phyloP scores from a whole-genome alignment of 2,329 filamentous ascomycete species.

The Didymella keratinophila region DNA sequence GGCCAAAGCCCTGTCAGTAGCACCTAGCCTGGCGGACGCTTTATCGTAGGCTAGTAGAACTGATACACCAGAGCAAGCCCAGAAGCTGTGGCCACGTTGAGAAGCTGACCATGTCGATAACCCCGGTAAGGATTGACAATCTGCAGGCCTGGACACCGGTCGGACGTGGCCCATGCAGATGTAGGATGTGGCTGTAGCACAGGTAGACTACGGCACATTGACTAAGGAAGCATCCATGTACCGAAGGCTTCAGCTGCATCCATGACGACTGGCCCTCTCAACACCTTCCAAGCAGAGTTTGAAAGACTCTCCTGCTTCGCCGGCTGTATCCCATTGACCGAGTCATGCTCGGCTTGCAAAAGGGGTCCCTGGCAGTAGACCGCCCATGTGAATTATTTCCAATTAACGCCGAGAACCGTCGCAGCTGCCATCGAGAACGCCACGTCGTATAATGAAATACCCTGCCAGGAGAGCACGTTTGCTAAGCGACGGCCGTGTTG shows the following conservation, averaged over 20 bases:
- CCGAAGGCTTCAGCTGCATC: conserved; percentile 5
- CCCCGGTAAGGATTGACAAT: conserved; percentile 9
- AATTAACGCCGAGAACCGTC: not conserved
- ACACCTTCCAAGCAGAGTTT: not conserved
- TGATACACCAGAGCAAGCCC: conserved; percentile 15
- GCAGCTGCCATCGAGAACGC: conserved; percentile 8
- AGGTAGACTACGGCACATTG: conserved; percentile 10
- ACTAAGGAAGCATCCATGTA: conserved; percentile 8
- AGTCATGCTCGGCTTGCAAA: conserved; percentile 16
- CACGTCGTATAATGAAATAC: conserved; percentile 13
- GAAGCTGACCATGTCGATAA: conserved; percentile 7
- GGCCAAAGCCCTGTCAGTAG: conserved; percentile 15
- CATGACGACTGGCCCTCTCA: conserved; percentile 4
- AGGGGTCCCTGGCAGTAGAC: not conserved
- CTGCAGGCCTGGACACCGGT: conserved; percentile 11
- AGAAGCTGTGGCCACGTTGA: conserved; percentile 14
- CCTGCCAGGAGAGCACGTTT: conserved; percentile 2
- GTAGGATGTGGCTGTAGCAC: conserved; percentile 13
- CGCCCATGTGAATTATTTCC: not conserved
- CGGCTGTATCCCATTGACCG: not conserved
- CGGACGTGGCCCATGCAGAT: conserved; percentile 10
- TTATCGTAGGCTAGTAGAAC: conserved; percentile 17
- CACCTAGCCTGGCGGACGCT: conserved; percentile 12
- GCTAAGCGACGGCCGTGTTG: conserved; percentile 6
- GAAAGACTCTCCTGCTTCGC: conserved; percentile 1